These are phyloP conservation scores for Pyrenula aspistea DNA, from an alignment of 495 filamentous ascomycete species.

Conservation along the genomic window DNA sequence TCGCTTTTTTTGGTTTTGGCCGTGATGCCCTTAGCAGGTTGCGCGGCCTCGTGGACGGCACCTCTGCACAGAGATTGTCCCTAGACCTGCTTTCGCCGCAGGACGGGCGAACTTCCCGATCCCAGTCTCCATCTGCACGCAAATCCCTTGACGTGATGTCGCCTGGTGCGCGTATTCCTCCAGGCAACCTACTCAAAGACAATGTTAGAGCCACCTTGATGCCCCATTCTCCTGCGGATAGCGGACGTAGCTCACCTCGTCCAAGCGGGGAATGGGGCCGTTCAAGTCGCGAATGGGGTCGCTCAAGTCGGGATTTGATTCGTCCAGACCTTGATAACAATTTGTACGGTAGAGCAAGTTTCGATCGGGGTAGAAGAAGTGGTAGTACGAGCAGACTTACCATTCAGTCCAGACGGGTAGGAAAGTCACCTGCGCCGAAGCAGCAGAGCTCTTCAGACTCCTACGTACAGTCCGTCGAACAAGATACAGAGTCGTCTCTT, in stretches of 20 bases:
- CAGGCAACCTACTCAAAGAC: conserved; percentile 40
- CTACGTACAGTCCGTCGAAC: conserved; percentile 59
- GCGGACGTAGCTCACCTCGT: conserved; percentile 26
- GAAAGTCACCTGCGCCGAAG: conserved; percentile 32
- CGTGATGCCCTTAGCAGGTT: conserved; percentile 76
- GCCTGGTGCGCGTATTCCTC: conserved; percentile 14
- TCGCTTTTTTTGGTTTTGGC: conserved; percentile 84
- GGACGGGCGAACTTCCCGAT: conserved; percentile 5
- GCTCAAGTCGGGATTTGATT: conserved; percentile 11
- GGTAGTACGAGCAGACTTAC: conserved; percentile 42
- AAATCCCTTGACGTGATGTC: conserved; percentile 19
- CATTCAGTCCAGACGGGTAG: conserved; percentile 15
- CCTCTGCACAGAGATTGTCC: conserved; percentile 36
- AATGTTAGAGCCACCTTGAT: conserved; percentile 53
- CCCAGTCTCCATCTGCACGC: conserved; percentile 8
- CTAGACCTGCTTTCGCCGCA: conserved; percentile 15
- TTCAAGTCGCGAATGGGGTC: conserved; percentile 9
- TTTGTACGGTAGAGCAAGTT: conserved; percentile 26
- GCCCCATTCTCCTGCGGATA: conserved; percentile 29
- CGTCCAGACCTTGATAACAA: conserved; percentile 3
- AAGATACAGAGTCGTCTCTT: conserved; percentile 54
- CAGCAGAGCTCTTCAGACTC: conserved; percentile 65
- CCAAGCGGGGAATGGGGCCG: conserved; percentile 26
- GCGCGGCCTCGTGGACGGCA: conserved; percentile 59
- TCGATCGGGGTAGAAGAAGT: conserved; percentile 42